Evolutionary conservation across 345 rosid species (phyloP).

Genomic region (Mercurialis annua): DNA sequence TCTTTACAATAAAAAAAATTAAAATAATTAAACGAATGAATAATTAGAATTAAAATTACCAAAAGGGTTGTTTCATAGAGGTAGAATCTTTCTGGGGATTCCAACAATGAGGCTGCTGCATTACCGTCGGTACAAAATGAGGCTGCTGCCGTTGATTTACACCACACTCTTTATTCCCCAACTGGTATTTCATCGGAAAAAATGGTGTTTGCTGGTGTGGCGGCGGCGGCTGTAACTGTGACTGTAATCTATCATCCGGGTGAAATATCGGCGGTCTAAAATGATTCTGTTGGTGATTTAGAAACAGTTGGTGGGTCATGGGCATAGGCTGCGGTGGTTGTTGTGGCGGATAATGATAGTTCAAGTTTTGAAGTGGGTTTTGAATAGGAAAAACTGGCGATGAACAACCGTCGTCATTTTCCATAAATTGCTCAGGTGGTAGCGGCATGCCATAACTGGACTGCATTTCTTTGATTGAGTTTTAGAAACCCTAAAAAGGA

Average conservation of each 20-base stretch:
- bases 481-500: no score
- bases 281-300: conserved; percentile 21
- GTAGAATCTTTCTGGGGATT: conserved; percentile 36
- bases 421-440: conserved; percentile 14
- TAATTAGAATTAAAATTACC: conserved; percentile 23
- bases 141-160: conserved; percentile 8
- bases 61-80: conserved; percentile 30
- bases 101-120: conserved; percentile 24
- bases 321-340: not conserved
- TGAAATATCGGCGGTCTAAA: conserved; percentile 22
- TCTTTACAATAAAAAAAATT: not conserved
- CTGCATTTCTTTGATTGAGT: conserved; percentile 18
- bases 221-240: not conserved
- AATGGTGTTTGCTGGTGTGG: not conserved
- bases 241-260: conserved; percentile 11
- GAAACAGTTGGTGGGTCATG: conserved; percentile 25
- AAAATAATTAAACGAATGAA: not conserved
- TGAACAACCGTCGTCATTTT: conserved; percentile 13
- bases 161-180: conserved; percentile 15
- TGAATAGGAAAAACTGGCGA: conserved; percentile 30
- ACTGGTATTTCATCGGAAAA: conserved; percentile 10
- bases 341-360: conserved; percentile 2
- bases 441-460: conserved; percentile 17
- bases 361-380: conserved; percentile 12
- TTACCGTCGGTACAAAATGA: not conserved